A percentile compares a stretch with the other conserved stretches of the same genome.
Evolutionary conservation across 23 red algal genomes (phyloP).

Genomic region (Gracilaria domingensis): DNA sequence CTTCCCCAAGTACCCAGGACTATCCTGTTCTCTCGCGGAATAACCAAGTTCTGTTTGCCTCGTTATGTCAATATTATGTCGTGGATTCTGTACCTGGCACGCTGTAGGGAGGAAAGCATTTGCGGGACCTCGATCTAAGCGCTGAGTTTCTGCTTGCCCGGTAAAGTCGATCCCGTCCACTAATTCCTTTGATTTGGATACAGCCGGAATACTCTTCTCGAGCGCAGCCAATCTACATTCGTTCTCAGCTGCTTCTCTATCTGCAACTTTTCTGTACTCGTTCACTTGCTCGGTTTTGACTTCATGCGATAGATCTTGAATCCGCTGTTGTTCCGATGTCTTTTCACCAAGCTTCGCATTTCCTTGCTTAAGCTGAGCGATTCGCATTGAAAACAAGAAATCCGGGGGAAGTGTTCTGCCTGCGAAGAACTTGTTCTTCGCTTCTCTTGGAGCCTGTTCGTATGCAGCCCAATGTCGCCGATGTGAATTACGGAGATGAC

Average conservation of each 20-base stretch:
- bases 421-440: slow-evolving; percentile 8
- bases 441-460: not conserved
- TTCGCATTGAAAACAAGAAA: slow-evolving; percentile 21
- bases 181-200: not conserved
- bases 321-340: not conserved
- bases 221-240: not conserved
- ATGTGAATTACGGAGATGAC: not conserved
- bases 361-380: not conserved
- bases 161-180: not conserved
- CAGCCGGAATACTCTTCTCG: not conserved
- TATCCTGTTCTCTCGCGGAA: too few relatives aligned
- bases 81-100: not conserved
- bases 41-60: too few relatives aligned
- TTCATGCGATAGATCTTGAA: not conserved
- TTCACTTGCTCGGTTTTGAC: not conserved
- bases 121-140: not conserved
- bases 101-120: too few relatives aligned
- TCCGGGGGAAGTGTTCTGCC: slow-evolving; percentile 21
- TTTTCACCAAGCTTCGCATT: not conserved
- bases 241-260: not conserved
- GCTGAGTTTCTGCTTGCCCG: not conserved
- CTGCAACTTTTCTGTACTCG: slow-evolving; percentile 20
- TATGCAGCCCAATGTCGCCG: not conserved
- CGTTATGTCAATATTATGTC: not conserved
- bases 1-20: too few relatives aligned